Conservation (phyloP, 805 yeast genomes). For the Candida nemodendra region DNA sequence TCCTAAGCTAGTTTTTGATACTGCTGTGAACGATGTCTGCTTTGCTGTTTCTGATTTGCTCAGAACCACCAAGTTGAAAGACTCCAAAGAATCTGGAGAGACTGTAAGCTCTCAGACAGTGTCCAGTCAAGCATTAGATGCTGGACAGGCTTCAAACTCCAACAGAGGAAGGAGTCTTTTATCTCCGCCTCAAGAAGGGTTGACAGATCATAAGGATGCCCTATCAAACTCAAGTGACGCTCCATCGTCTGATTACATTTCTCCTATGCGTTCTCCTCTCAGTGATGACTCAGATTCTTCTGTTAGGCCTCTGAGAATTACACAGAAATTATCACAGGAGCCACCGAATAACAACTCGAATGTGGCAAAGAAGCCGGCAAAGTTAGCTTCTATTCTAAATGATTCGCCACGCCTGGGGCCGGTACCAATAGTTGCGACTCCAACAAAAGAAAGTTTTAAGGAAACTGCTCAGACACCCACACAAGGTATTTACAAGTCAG, state of each 20-base stretch:
- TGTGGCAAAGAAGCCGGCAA: constrained; percentile 9
- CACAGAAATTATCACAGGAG: constrained; percentile 46
- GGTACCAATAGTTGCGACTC: constrained; percentile 19
- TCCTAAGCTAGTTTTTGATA: constrained; percentile 69
- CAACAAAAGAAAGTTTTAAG: constrained; percentile 9
- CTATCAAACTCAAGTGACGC: neutral
- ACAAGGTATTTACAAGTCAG: constrained; percentile 14
- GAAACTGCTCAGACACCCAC: constrained; percentile 12
- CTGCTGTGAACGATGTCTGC: constrained; percentile 72
- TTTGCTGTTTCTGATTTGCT: constrained; percentile 64
- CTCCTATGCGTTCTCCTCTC: constrained; percentile 15
- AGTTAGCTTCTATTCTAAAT: constrained; percentile 6
- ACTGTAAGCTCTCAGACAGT: neutral
- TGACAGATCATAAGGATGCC: neutral
- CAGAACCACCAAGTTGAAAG: constrained; percentile 47
- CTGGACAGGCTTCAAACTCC: constrained; percentile 5
- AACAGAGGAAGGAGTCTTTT: constrained; percentile 4
- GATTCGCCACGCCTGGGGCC: constrained; percentile 9
- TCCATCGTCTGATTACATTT: neutral
- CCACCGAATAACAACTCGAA: constrained; percentile 20
- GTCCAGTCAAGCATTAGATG: neutral
- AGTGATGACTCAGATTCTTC: constrained; percentile 35
- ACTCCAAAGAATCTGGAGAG: too few relatives aligned
- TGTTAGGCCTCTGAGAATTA: constrained; percentile 68
- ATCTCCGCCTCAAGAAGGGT: neutral